These are phyloP conservation scores for Emydomyces testavorans DNA, from an alignment of 2,329 filamentous ascomycete genomes.

Conservation along the genomic window DNA sequence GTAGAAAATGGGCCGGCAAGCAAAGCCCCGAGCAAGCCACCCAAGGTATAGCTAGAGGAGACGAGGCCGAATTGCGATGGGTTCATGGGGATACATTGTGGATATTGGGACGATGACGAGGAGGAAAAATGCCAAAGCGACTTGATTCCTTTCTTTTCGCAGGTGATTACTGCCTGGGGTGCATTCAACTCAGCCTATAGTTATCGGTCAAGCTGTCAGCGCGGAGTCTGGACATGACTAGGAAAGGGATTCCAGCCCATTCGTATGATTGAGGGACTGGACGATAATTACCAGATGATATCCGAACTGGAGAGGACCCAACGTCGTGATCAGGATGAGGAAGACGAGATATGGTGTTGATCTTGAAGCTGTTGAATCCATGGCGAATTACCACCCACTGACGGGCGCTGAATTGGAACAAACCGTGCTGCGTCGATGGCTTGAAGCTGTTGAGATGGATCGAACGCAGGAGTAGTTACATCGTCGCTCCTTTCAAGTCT, in stretches of 20 bases:
- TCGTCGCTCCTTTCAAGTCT: too few species aligned
- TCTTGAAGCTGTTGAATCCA: slow-evolving; percentile 10
- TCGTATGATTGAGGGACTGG: not conserved
- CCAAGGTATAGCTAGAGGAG: slow-evolving; percentile 82
- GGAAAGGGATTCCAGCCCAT: slow-evolving; percentile 10
- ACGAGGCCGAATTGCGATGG: slow-evolving; percentile 71
- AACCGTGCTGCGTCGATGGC: not conserved
- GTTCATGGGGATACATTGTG: slow-evolving; percentile 81
- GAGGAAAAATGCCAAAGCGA: slow-evolving; percentile 13
- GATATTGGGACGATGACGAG: slow-evolving; percentile 19
- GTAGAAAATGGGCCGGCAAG: slow-evolving; percentile 68
- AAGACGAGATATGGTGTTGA: slow-evolving; percentile 69
- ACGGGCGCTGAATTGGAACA: not conserved
- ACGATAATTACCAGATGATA: slow-evolving; percentile 69
- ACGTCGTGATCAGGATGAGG: slow-evolving; percentile 61
- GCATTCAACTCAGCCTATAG: slow-evolving; percentile 82
- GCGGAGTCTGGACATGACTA: not conserved
- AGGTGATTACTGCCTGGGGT: slow-evolving; percentile 86
- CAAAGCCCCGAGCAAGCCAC: slow-evolving; percentile 74
- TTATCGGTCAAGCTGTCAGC: slow-evolving; percentile 4
- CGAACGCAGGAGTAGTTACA: too few species aligned
- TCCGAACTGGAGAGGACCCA: slow-evolving; percentile 87
- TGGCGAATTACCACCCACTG: not conserved
- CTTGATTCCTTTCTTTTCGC: slow-evolving; percentile 51
- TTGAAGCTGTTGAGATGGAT: too few species aligned